Evolutionary conservation across 2,329 filamentous ascomycete species (phyloP).

Genomic region (Nigrospora sphaerica): DNA sequence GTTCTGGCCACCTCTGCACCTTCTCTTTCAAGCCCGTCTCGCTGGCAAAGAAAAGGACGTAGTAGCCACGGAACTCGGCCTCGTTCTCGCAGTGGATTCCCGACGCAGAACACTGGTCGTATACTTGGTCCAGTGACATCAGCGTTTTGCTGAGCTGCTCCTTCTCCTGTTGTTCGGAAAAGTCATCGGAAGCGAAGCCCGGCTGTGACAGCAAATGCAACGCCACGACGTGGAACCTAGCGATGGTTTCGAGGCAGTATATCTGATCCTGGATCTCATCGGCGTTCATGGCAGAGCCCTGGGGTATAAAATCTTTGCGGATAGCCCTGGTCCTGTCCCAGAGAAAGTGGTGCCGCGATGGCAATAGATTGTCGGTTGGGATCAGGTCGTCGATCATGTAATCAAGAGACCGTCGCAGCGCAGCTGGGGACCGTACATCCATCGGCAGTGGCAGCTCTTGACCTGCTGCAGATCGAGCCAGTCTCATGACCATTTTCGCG

Average conservation of each 20-base stretch:
- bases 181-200: constrained; percentile 50
- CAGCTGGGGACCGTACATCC: constrained; percentile 56
- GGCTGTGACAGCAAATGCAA: constrained; percentile 55
- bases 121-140: constrained; percentile 57
- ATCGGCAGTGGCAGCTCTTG: constrained; percentile 61
- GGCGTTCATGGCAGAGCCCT: constrained; percentile 47
- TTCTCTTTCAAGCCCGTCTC: constrained; percentile 52
- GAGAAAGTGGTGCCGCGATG: constrained; percentile 53
- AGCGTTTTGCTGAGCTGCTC: constrained; percentile 61
- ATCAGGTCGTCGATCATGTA: constrained; percentile 57
- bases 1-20: constrained; percentile 47
- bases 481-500: constrained; percentile 56
- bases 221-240: constrained; percentile 59
- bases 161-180: constrained; percentile 60
- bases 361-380: constrained; percentile 45
- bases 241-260: constrained; percentile 59
- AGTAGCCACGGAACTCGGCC: constrained; percentile 59
- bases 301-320: constrained; percentile 61
- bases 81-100: constrained; percentile 54
- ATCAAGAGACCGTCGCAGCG: constrained; percentile 52
- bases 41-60: constrained; percentile 53
- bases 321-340: constrained; percentile 64
- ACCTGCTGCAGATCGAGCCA: constrained; percentile 61
- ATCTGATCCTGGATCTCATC: constrained; percentile 53
- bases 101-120: constrained; percentile 57